Percentiles rank a stretch among this genome's conserved stretches.
These are phyloP conservation scores for Pezizomycotina sp. DNA, from an alignment of 2,329 filamentous ascomycete genomes.

Conservation along the genomic window DNA sequence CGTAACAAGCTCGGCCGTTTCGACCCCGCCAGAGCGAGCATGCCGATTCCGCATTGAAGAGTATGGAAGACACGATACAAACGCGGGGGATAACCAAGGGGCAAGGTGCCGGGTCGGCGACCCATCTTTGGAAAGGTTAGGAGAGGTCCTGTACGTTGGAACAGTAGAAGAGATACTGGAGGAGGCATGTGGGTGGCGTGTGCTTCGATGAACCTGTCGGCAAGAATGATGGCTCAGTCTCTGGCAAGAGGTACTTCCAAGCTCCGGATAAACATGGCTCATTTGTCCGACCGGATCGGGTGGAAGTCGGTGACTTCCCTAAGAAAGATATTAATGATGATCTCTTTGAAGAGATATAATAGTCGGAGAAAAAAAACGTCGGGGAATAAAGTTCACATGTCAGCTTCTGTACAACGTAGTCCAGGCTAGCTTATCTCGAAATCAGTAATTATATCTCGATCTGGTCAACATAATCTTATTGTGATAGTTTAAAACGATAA, in stretches of 20 bases:
- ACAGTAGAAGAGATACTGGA: slow-evolving; percentile 57
- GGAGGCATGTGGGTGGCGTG: slow-evolving; percentile 56
- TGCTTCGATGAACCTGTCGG: slow-evolving; percentile 63
- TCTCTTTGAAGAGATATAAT: slow-evolving; percentile 59
- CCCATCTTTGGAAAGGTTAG: slow-evolving; percentile 49
- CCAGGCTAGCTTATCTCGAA: too few relatives aligned
- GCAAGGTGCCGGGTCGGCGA: slow-evolving; percentile 48
- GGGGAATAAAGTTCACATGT: too few relatives aligned
- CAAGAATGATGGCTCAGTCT: slow-evolving; percentile 64
- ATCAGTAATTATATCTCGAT: too few relatives aligned
- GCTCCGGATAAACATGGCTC: slow-evolving; percentile 53
- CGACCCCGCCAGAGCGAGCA: slow-evolving; percentile 75
- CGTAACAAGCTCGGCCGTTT: slow-evolving; percentile 91
- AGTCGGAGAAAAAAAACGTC: too few relatives aligned
- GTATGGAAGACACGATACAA: too few relatives aligned
- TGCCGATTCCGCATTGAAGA: slow-evolving; percentile 54
- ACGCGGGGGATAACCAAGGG: slow-evolving; percentile 50
- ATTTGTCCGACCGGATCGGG: slow-evolving; percentile 61
- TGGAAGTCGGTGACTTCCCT: slow-evolving; percentile 59
- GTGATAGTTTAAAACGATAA: too few relatives aligned
- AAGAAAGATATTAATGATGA: slow-evolving; percentile 37
- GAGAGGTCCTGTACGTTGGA: slow-evolving; percentile 55
- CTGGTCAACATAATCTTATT: too few relatives aligned
- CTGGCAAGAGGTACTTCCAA: slow-evolving; percentile 50
- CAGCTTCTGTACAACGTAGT: too few relatives aligned